phyloP scores from a whole-genome alignment of 371 early-diverging fungal species.

The Catenaria anguillulae region DNA sequence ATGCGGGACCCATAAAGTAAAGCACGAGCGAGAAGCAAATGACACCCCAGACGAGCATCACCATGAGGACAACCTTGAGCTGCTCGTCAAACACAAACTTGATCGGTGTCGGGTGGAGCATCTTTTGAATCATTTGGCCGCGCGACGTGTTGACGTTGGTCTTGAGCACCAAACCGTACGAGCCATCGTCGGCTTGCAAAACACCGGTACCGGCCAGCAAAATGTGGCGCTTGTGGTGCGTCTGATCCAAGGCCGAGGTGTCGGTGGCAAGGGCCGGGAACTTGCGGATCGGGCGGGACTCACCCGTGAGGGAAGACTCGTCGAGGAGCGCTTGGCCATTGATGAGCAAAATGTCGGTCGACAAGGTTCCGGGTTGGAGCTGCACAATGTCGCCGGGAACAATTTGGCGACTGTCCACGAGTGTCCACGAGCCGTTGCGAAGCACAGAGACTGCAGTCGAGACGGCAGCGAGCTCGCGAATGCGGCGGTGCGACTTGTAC shows the following conservation, averaged over 20 bases:
- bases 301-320: slow-evolving; percentile 72
- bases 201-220: slow-evolving; percentile 2
- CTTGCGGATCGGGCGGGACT: slow-evolving; percentile 73
- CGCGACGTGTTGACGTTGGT: slow-evolving; percentile 62
- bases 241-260: not conserved
- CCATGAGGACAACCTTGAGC: slow-evolving; percentile 42
- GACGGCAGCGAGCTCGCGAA: slow-evolving; percentile 1
- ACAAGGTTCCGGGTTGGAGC: not conserved
- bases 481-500: slow-evolving; percentile 1
- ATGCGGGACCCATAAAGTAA: slow-evolving; percentile 35
- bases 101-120: slow-evolving; percentile 47
- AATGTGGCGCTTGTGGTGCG: slow-evolving; percentile 5
- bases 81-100: slow-evolving; percentile 58
- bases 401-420: not conserved
- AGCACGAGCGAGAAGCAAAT: slow-evolving; percentile 33
- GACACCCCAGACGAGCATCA: slow-evolving; percentile 47
- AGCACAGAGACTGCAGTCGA: not conserved
- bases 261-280: slow-evolving; percentile 37
- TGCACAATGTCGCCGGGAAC: not conserved
- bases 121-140: slow-evolving; percentile 60
- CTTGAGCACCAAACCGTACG: slow-evolving; percentile 40
- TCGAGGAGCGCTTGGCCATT: slow-evolving; percentile 56
- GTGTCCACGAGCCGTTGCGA: not conserved
- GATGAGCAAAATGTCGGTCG: slow-evolving; percentile 45
- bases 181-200: slow-evolving; percentile 12